Base-by-base conservation (phyloP, 2,329 filamentous ascomycete genomes). In the Trichoderma polysporum region DNA sequence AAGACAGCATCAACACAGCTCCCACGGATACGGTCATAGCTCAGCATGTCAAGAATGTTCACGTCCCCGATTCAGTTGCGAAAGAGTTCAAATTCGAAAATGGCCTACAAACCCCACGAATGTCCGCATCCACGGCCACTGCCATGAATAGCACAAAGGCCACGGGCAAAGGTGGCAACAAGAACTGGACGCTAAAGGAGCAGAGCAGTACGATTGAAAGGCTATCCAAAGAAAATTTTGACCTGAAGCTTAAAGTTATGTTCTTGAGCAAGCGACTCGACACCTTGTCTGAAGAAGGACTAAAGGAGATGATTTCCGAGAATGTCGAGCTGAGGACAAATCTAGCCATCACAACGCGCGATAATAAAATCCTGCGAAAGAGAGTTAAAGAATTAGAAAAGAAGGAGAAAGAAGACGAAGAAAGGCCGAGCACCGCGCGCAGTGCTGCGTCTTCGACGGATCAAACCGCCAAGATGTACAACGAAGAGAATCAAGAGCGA, bases 251-350 rank as follows among this genome's bases (percentile, higher is more conserved):
- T 79, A 96, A 97, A 77, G 95, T 98, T 70, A 96, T 97, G 84
- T 99, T 97, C 75, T 85, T 99, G 57, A 96, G 94, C 74, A 92
- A 98, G 77, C 91, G 94, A 1, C 82, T 99, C 22, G 93, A 97
- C 78, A 95, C 94, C 75, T 86, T 96, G 49, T 97, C 94, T 1
- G 94, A 98, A 76, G 94, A 98, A 79, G 93, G 94, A 70, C 90
- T 99, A 76, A 97, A 97, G 80, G 94, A 97, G 77, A 96, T 97
- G 90, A 97, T 98, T 73, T 93, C 93, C 52, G 94, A 97, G 78
- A 99, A 97, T 73, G 94, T 98, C 4, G 93, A 97, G 76, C 85
- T 98, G 57, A 95, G 96, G 78, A 97, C 94, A 0, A 92, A 92
- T 68, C 87, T 97, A 52, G 89, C 94, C 3, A 92, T 95, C 39